phyloP scores from a whole-genome alignment of 495 filamentous ascomycete genomes.

The Lentithecium fluviatile region DNA sequence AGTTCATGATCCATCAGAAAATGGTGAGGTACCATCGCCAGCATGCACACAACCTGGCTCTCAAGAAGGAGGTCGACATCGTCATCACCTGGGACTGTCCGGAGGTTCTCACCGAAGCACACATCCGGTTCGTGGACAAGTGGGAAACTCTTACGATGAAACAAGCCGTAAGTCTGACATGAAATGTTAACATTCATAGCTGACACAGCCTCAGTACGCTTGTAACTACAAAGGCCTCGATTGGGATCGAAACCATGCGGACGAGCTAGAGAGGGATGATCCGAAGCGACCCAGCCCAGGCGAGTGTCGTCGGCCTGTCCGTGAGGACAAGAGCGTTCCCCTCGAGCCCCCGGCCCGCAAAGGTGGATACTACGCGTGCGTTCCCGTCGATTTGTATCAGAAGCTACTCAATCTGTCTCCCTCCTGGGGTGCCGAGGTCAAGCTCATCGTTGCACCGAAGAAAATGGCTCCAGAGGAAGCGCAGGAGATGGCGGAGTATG shows the following conservation, averaged over 20 bases:
- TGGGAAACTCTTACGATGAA: neutral
- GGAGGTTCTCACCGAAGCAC: neutral
- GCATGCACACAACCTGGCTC: constrained; percentile 4
- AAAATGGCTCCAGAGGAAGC: neutral
- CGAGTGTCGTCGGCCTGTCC: neutral
- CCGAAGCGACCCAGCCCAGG: neutral
- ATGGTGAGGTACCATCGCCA: constrained; percentile 1
- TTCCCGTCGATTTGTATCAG: neutral
- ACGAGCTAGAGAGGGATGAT: neutral
- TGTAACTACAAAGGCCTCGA: neutral
- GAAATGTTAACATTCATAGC: neutral
- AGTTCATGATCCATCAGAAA: constrained; percentile 11
- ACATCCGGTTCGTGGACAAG: neutral
- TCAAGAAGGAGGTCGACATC: neutral
- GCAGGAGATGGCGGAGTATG: constrained; percentile 2
- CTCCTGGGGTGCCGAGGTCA: neutral
- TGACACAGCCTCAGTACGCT: neutral
- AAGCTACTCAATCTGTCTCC: neutral
- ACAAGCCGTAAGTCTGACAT: neutral
- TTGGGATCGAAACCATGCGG: neutral
- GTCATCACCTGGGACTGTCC: constrained; percentile 3
- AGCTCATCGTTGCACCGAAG: neutral
- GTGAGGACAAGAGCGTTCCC: neutral
- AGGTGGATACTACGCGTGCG: constrained; percentile 2
- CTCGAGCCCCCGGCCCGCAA: neutral